Evolutionary conservation across 148 eudicot species (phyloP).

Genomic region (Rhododendron mucronatum): DNA sequence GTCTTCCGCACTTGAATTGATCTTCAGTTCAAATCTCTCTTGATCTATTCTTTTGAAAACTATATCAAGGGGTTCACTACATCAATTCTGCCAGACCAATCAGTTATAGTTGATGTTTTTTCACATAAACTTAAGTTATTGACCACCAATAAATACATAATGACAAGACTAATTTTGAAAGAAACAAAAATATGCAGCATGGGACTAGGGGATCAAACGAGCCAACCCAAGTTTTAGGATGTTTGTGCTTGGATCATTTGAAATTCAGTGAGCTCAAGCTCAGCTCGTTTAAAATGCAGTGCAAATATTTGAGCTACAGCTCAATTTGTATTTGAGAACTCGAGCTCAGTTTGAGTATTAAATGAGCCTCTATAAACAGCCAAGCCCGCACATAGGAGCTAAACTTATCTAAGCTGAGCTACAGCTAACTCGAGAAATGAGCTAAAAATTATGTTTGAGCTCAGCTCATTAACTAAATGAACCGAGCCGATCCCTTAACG

Average conservation of each 20-base stretch:
- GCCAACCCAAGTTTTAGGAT: neutral
- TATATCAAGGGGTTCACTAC: neutral
- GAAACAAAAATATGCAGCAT: neutral
- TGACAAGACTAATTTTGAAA: neutral
- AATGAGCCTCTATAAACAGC: neutral
- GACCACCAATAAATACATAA: neutral
- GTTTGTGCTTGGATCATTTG: neutral
- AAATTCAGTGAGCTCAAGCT: neutral
- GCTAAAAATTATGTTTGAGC: neutral
- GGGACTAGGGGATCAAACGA: too few relatives aligned
- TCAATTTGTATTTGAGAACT: neutral
- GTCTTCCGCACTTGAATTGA: neutral
- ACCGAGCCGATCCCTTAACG: neutral
- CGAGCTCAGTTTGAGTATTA: neutral
- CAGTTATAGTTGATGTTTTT: neutral
- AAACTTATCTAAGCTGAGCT: neutral
- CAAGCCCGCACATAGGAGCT: neutral
- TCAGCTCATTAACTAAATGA: neutral
- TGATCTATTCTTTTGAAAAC: neutral
- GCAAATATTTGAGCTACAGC: neutral
- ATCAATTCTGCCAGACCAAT: neutral
- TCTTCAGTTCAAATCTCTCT: neutral
- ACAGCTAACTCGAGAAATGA: neutral
- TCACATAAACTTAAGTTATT: neutral
- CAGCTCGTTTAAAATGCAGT: neutral